Evolutionary conservation across 2,329 filamentous ascomycete genomes (phyloP), one percentile per base, ranked within the genome.

Genomic region (Lasiodiplodia sp.): DNA sequence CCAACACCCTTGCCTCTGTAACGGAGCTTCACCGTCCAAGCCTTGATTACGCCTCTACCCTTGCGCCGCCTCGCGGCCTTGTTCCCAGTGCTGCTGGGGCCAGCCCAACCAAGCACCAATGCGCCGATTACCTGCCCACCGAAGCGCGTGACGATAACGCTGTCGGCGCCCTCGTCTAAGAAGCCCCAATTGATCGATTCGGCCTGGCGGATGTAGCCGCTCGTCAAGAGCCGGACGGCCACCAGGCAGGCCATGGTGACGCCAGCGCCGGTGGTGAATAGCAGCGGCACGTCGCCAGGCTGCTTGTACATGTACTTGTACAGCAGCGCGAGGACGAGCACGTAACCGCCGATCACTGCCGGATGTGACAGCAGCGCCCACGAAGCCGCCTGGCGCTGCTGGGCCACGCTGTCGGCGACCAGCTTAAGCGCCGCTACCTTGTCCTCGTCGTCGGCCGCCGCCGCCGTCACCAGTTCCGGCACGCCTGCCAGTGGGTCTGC

Each of bases 341-440:
- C 73, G 38, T 83, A 69, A 16, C 28, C 67, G 25, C 60, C 67
- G 37, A 66, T 28, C 0, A 75, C 75, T 5, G 81, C 74, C n/a
- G 12, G 79, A 78, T 69, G 79, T 75, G 71, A 76, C 68, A 80
- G 74, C 58, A 96, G 82, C 71, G 87, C 82, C 67, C 83, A 82
- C 52, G 89, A 87, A 23, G 92, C 88, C 10, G 86, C 81, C 76
- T 93, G 90, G 70, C 91, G 89, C 83, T 96, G 93, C 80, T 97
- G 91, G 44, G 92, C 92, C 62, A 96, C 87, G 69, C 90, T 93
- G 79, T 95, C 92, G 70, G 93, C 91, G 49, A 97, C 86, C 23
- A 97, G 87, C 71, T 87, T 87, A 64, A 97, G 84, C 21, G 90
- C 90, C 68, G 88, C 85, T 71, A 89, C 81, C 76, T 90, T 89